Percentiles rank a stretch among this genome's conserved stretches.
These are phyloP conservation scores for Vitis rupestris DNA, from an alignment of 164 flowering plant genomes.

Conservation along the genomic window DNA sequence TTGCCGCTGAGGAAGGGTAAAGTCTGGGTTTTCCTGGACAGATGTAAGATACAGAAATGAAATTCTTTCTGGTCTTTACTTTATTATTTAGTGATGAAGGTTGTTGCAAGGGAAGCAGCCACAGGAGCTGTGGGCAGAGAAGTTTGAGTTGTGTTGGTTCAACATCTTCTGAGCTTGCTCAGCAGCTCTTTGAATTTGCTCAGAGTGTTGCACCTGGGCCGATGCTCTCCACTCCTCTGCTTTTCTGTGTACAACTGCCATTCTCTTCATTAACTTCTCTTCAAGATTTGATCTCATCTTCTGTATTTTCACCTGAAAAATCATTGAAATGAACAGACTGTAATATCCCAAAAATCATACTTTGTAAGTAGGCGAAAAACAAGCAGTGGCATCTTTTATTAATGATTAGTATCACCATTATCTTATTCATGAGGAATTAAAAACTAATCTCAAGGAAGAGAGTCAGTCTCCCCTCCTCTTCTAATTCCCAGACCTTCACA, in stretches of 20 bases:
- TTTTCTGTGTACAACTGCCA: conserved; percentile 75
- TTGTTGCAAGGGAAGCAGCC: conserved; percentile 51
- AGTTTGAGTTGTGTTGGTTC: conserved; percentile 17
- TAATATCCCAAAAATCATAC: neutral
- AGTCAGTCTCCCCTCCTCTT: neutral
- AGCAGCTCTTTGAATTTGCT: conserved; percentile 48
- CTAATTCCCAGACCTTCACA: conserved; percentile 24
- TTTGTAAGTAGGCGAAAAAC: too few species aligned
- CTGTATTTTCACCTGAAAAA: conserved; percentile 78
- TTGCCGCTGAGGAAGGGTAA: too few species aligned
- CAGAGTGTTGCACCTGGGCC: conserved; percentile 69
- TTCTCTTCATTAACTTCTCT: conserved; percentile 86
- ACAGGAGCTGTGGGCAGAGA: conserved; percentile 35
- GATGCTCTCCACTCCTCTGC: conserved; percentile 83
- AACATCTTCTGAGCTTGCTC: conserved; percentile 48
- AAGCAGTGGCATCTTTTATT: neutral
- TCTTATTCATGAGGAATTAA: conserved; percentile 5
- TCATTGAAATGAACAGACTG: neutral
- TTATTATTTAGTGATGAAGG: neutral
- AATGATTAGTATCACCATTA: neutral
- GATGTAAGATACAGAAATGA: too few species aligned
- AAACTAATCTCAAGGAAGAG: conserved; percentile 14
- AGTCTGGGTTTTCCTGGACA: neutral
- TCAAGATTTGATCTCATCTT: conserved; percentile 86
- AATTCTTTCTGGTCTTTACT: neutral